Base-by-base conservation (phyloP, 352 stramenopile genomes). In the Phytophthora capsici region DNA sequence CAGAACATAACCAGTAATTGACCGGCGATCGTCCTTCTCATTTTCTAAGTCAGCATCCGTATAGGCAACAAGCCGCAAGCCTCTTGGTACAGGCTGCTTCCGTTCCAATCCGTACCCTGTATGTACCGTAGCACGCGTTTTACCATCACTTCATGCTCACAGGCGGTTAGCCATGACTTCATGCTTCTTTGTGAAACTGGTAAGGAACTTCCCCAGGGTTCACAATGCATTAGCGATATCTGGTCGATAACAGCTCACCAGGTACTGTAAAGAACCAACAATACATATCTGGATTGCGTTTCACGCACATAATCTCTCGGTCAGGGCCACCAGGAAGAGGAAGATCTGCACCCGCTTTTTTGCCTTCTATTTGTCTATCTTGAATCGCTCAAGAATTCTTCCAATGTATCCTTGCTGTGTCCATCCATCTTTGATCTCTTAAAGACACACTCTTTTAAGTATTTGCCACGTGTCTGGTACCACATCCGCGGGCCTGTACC, bases 111-210 rank as follows among this genome's bases (percentile, higher is more conserved):
- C 57, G 37, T 28, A 57, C 49, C 58, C 8, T 55, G 40, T 32
- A 60, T 40, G 30, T 60, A 66, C 1, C 58, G 28, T 3, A 66
- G 30, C 6, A 66, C 58, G 0, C 49, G 49, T 16, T 66, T 66
- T 7, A 41, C 49, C 19, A 66, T 5, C 30, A 59, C 30, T 17
- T 37, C 55, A 16, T 66, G 19, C 32, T n/a, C n/a, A n/a, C n/a
- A n/a, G n/a, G n/a, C n/a, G n/a, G n/a, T n/a, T n/a, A n/a, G n/a
- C n/a, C n/a, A n/a, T n/a, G n/a, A n/a, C n/a, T n/a, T n/a, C n/a
- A n/a, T n/a, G n/a, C n/a, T 55, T 28, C 3, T 59, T 26, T 13
- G 57, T 66, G 28, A 50, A 66, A 13, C 36, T 43, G 7, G 47
- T 55, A 6, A 59, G 26, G 17, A 48, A 66, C 12, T 54, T 59